phyloP scores from a whole-genome alignment of 306 rosid species.

The Malus orientalis region DNA sequence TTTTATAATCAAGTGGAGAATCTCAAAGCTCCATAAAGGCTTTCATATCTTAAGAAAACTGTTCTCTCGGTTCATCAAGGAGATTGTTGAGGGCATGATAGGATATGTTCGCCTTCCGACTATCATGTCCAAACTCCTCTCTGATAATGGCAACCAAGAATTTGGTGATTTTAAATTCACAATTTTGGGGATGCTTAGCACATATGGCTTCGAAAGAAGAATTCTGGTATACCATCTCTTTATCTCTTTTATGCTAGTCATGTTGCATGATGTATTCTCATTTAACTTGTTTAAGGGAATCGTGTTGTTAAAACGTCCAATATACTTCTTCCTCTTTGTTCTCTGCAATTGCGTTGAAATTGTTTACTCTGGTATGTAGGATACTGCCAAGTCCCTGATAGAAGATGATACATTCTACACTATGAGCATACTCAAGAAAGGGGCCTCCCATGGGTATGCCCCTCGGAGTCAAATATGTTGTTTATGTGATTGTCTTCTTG shows the following conservation, averaged over 20 bases:
- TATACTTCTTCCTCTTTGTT: not conserved
- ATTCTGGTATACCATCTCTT: conserved; percentile 58
- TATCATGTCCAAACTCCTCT: conserved; percentile 90
- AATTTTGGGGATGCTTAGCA: conserved; percentile 92
- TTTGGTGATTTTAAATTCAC: conserved; percentile 93
- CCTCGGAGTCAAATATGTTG: conserved; percentile 66
- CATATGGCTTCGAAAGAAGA: conserved; percentile 92
- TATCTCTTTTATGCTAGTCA: not conserved
- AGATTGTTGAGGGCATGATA: conserved; percentile 95
- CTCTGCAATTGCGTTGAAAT: not conserved
- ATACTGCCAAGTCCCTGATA: conserved; percentile 88
- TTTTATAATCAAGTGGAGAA: conserved; percentile 63
- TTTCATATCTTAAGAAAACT: conserved; percentile 61
- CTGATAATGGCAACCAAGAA: conserved; percentile 89
- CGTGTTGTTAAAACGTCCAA: too few species aligned
- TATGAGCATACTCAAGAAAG: conserved; percentile 87
- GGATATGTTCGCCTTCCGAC: conserved; percentile 91
- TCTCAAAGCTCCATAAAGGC: conserved; percentile 43
- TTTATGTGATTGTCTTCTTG: conserved; percentile 60
- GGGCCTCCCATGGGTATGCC: conserved; percentile 90
- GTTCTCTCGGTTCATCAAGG: conserved; percentile 79
- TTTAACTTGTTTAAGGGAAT: too few species aligned
- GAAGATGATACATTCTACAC: conserved; percentile 93
- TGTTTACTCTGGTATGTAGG: conserved; percentile 31
- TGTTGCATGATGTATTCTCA: too few species aligned